phyloP scores from a whole-genome alignment of 1,284 basidiomycete species.

The Boletellus deceptivus region DNA sequence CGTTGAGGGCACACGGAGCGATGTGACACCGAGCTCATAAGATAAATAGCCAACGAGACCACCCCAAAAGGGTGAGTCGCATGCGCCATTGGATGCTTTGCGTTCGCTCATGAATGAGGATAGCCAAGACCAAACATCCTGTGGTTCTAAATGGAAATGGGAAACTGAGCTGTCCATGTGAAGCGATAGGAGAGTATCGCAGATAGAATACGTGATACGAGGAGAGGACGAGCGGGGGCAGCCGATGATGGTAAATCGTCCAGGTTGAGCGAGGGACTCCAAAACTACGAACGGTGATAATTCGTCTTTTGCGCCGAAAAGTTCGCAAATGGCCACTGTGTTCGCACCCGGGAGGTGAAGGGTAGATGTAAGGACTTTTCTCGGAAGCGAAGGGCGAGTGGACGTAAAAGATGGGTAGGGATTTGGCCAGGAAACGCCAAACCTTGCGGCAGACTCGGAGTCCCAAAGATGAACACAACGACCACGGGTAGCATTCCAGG shows the following conservation, averaged over 20 bases:
- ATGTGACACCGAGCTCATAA: slow-evolving; percentile 70
- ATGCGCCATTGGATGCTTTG: slow-evolving; percentile 45
- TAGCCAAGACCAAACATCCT: slow-evolving; percentile 71
- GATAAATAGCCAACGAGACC: slow-evolving; percentile 70
- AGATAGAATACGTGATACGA: slow-evolving; percentile 57
- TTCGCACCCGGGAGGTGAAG: slow-evolving; percentile 44
- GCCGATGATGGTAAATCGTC: slow-evolving; percentile 70
- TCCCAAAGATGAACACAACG: slow-evolving; percentile 45
- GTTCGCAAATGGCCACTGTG: slow-evolving; percentile 53
- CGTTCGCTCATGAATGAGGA: slow-evolving; percentile 59
- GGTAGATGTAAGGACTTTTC: slow-evolving; percentile 39
- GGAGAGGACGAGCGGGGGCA: slow-evolving; percentile 50
- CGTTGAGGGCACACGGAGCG: slow-evolving; percentile 43
- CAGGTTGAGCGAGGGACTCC: slow-evolving; percentile 71
- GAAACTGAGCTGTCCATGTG: slow-evolving; percentile 31
- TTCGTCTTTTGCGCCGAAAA: slow-evolving; percentile 57
- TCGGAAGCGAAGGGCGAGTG: slow-evolving; percentile 17
- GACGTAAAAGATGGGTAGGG: slow-evolving; percentile 28
- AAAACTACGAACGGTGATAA: slow-evolving; percentile 65
- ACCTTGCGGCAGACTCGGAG: slow-evolving; percentile 29
- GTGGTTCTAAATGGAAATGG: slow-evolving; percentile 39
- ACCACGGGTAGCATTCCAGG: slow-evolving; percentile 46
- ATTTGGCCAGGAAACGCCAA: slow-evolving; percentile 59
- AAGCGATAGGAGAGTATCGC: slow-evolving; percentile 47
- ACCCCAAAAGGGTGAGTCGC: slow-evolving; percentile 73